Evolutionary conservation across 768 basidiomycete genomes (phyloP), one percentile per base, ranked within the genome.

Genomic region (Hysterangium stoloniferum): DNA sequence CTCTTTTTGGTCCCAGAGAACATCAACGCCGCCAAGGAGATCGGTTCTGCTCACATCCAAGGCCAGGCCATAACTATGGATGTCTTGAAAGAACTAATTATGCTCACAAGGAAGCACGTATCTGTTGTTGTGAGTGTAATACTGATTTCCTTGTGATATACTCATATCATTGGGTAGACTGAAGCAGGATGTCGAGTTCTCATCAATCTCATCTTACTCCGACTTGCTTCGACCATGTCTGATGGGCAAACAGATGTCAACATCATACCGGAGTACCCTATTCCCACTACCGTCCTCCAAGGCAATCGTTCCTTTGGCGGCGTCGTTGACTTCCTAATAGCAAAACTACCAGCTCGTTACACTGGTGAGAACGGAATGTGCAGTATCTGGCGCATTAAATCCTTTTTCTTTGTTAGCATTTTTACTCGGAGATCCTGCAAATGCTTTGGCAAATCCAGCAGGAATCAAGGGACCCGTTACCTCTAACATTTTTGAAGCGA

Each of bases 241-340:
- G 34, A 5, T 38, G 45, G 45, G 2, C 8, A 53, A 11, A 54
- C 32, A 31, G 31, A 45, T 24, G 56, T 60, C 45, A 58, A 60
- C 36, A 58, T 60, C 36, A 60, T 60, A 19, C 54, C 59, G 5
- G 57, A 60, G 40, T 60, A 49, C 31, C 59, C 59, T 31, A 53
- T 60, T 41, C n/a, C 59, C 24, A 57, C 49, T 41, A 60, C 56
- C 22, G 20, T 19, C 0, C 54, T 60, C 49, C 17, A 44, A 34
- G 57, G 48, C 5, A 57, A 54, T 31, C 54, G 12, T 38, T 60
- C 58, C 19, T 59, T 59, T 36, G 35, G 54, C 24, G 54, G 54
- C 34, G 46, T 51, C 19, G 50, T 59, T 17, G 57, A 56, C 49
- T n/a, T n/a, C n/a, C n/a, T n/a, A n/a, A n/a, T n/a, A n/a, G n/a